Conservation (phyloP, 768 basidiomycete genomes). For the Saitozyma podzolica region DNA sequence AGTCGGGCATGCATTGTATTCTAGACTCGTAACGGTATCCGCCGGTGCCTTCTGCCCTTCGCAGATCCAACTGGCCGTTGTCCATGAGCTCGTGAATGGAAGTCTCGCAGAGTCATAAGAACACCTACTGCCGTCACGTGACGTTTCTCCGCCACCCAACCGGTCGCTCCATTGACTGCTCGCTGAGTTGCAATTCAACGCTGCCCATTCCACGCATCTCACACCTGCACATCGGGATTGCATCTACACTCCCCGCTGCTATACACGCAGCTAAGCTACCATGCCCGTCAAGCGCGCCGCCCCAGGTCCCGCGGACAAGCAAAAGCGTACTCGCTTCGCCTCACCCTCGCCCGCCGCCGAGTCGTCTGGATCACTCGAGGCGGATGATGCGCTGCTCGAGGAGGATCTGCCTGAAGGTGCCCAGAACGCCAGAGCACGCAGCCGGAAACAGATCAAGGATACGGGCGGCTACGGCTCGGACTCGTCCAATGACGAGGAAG, state of each 20-base stretch:
- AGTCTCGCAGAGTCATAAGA: no score
- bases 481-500: constrained; percentile 90
- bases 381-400: constrained; percentile 33
- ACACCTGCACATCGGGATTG: no score
- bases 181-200: no score
- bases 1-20: not conserved
- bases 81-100: no score
- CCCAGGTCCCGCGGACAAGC: constrained; percentile 13
- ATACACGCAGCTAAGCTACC: not conserved
- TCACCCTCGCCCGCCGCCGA: constrained; percentile 24
- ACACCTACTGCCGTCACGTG: no score
- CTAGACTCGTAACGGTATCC: not conserved
- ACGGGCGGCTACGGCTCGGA: constrained; percentile 90
- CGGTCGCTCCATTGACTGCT: no score
- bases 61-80: no score
- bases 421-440: constrained; percentile 53
- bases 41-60: no score
- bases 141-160: no score
- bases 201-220: no score
- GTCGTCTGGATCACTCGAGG: constrained; percentile 1
- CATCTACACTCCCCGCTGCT: no score
- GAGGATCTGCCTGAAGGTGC: constrained; percentile 43
- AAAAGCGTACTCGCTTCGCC: constrained; percentile 41
- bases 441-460: constrained; percentile 70
- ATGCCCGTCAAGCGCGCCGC: constrained; percentile 32